Percentiles rank a stretch among this genome's conserved stretches.
phyloP scores from a whole-genome alignment of 2,329 filamentous ascomycete species.

The Fulvia fulva region DNA sequence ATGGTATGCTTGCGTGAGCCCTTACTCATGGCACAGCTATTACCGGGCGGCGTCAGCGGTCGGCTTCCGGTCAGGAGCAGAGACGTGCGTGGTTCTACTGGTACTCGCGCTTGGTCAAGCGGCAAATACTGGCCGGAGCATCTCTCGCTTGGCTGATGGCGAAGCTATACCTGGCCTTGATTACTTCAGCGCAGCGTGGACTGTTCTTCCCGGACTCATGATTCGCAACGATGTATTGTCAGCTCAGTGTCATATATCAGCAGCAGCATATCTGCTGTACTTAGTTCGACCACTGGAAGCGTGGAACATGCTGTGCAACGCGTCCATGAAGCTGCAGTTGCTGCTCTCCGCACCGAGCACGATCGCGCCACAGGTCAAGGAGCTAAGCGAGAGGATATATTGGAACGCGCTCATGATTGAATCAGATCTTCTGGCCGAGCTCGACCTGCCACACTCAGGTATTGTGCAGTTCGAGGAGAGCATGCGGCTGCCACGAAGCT shows the following conservation, averaged over 20 bases:
- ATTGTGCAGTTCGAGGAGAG: slow-evolving; percentile 79
- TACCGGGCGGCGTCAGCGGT: slow-evolving; percentile 72
- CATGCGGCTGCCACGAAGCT: slow-evolving; percentile 72
- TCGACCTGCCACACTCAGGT: slow-evolving; percentile 77
- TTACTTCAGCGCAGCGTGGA: slow-evolving; percentile 79
- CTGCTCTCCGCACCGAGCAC: slow-evolving; percentile 69
- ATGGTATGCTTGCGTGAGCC: slow-evolving; percentile 83
- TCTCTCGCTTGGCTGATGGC: slow-evolving; percentile 64
- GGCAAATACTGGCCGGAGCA: slow-evolving; percentile 65
- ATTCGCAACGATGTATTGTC: slow-evolving; percentile 73
- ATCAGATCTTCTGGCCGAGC: slow-evolving; percentile 70
- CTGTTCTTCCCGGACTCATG: slow-evolving; percentile 71
- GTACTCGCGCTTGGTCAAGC: slow-evolving; percentile 75
- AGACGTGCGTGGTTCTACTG: slow-evolving; percentile 76
- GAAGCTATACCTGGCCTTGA: slow-evolving; percentile 71
- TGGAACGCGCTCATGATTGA: slow-evolving; percentile 82
- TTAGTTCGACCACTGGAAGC: slow-evolving; percentile 77
- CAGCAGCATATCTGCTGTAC: slow-evolving; percentile 79
- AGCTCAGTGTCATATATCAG: slow-evolving; percentile 75
- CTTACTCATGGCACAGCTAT: slow-evolving; percentile 72
- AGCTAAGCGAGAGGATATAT: slow-evolving; percentile 73
- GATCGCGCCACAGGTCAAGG: slow-evolving; percentile 65
- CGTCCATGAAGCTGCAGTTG: slow-evolving; percentile 73
- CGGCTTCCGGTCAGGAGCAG: slow-evolving; percentile 71
- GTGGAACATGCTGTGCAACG: slow-evolving; percentile 74